phyloP scores from a whole-genome alignment of 1,139 yeast species.

The Scheffersomyces lignicola region DNA sequence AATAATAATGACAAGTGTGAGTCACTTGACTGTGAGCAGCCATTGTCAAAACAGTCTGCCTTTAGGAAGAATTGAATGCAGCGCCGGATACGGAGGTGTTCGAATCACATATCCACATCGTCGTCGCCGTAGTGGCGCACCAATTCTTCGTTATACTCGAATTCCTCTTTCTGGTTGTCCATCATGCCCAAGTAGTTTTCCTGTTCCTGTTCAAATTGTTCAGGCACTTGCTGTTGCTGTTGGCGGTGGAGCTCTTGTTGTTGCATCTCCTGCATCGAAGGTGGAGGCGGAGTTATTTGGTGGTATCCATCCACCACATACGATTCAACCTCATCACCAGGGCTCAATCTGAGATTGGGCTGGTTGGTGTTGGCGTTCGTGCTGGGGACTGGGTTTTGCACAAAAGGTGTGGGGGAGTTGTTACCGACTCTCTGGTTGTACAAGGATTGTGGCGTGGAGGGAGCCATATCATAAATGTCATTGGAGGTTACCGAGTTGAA shows the following conservation, averaged over 20 bases:
- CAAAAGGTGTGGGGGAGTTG: conserved; percentile 8
- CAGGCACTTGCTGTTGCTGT: conserved; percentile 7
- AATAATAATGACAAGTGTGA: too few species aligned
- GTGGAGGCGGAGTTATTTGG: conserved; percentile 15
- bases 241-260: conserved; percentile 10
- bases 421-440: conserved; percentile 11
- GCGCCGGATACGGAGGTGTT: too few species aligned
- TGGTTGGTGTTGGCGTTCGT: conserved; percentile 10
- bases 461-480: conserved; percentile 14
- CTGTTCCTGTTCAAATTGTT: conserved; percentile 32
- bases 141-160: conserved; percentile 2
- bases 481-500: conserved; percentile 19
- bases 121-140: background rate
- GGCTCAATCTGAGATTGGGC: conserved; percentile 24
- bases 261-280: conserved; percentile 4
- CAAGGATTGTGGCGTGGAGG: conserved; percentile 41
- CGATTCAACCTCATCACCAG: conserved; percentile 41
- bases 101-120: too few species aligned
- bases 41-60: too few species aligned
- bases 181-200: conserved; percentile 41
- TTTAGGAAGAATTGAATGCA: too few species aligned
- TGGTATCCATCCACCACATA: conserved; percentile 44
- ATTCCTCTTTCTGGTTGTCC: conserved; percentile 2
- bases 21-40: too few species aligned
- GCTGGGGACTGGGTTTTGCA: conserved; percentile 10